phyloP scores from a whole-genome alignment of 352 stramenopile species.

The Phytophthora agathidicida region DNA sequence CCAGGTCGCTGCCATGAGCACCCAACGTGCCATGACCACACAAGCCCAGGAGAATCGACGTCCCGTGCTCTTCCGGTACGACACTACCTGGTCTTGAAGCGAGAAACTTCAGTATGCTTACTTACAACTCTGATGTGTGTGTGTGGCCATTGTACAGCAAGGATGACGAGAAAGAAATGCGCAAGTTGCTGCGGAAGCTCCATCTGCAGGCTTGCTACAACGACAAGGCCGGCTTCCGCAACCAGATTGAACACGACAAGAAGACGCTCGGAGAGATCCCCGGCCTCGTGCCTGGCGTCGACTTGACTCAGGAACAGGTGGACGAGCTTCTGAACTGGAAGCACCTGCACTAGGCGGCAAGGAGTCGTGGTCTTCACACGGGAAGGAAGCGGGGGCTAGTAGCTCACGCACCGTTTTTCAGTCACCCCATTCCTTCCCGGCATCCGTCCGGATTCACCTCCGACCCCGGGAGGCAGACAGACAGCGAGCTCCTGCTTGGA shows the following conservation, averaged over 20 bases:
- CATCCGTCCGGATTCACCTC: slow-evolving; percentile 13
- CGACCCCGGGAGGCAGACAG: slow-evolving; percentile 19
- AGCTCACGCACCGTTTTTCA: no score
- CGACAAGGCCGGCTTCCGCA: slow-evolving; percentile 56
- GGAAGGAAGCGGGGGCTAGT: no score
- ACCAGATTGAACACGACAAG: slow-evolving; percentile 70
- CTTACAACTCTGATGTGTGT: no score
- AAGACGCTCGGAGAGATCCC: slow-evolving; percentile 65
- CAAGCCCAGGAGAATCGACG: slow-evolving; percentile 35
- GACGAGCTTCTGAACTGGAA: slow-evolving; percentile 86
- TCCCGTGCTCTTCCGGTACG: slow-evolving; percentile 32
- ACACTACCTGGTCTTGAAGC: no score
- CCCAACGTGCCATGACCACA: slow-evolving; percentile 23
- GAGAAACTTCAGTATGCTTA: no score
- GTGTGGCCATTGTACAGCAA: slow-evolving; percentile 76
- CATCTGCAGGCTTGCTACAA: slow-evolving; percentile 69
- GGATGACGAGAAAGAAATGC: slow-evolving; percentile 83
- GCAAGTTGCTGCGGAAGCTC: slow-evolving; percentile 83
- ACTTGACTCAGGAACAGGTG: slow-evolving; percentile 65
- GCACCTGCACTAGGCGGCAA: slow-evolving; percentile 55
- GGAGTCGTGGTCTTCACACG: slow-evolving; percentile 12
- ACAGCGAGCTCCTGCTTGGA: slow-evolving; percentile 7
- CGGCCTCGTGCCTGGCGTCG: slow-evolving; percentile 58
- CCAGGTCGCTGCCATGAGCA: slow-evolving; percentile 32
- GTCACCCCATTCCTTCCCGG: slow-evolving; percentile 2